phyloP scores from a whole-genome alignment of 2,329 filamentous ascomycete genomes.

The Ascochyta pisi region DNA sequence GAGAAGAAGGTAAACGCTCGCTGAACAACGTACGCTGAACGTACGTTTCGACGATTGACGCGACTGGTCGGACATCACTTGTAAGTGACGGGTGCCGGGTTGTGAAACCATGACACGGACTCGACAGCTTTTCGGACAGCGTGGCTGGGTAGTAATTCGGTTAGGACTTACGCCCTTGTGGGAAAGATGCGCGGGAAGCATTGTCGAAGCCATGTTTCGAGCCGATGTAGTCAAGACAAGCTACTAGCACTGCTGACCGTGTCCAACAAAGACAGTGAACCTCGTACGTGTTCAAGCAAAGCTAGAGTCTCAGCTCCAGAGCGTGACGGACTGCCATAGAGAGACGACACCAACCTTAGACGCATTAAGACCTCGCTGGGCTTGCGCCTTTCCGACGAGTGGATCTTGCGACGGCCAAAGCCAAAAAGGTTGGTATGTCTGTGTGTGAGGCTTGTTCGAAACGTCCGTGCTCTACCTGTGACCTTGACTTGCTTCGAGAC shows the following conservation, averaged over 20 bases:
- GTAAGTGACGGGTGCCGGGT: constrained; percentile 55
- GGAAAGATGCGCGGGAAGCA: constrained; percentile 59
- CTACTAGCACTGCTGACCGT: constrained; percentile 34
- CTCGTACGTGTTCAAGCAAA: constrained; percentile 11
- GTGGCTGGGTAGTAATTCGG: constrained; percentile 54
- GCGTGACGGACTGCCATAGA: constrained; percentile 47
- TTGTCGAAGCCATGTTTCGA: constrained; percentile 34
- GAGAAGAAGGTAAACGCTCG: constrained; percentile 61
- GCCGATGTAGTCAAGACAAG: constrained; percentile 20
- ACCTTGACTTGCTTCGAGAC: constrained; percentile 37
- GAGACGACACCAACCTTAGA: constrained; percentile 40
- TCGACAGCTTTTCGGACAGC: constrained; percentile 48
- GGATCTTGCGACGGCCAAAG: constrained; percentile 49
- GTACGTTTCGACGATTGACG: constrained; percentile 69
- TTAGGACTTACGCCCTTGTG: constrained; percentile 47
- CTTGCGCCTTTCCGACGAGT: constrained; percentile 65
- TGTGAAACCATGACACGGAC: constrained; percentile 59
- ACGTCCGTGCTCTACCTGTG: constrained; percentile 48
- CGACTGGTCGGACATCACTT: constrained; percentile 66
- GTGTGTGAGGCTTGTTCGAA: constrained; percentile 53
- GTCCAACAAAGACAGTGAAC: constrained; percentile 34
- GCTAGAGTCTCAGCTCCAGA: constrained; percentile 42
- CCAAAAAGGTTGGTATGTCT: constrained; percentile 45
- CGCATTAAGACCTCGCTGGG: constrained; percentile 61
- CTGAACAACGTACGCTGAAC: constrained; percentile 60